Conservation (phyloP, 2,329 filamentous ascomycete species). For the Colletotrichum echinochloae region DNA sequence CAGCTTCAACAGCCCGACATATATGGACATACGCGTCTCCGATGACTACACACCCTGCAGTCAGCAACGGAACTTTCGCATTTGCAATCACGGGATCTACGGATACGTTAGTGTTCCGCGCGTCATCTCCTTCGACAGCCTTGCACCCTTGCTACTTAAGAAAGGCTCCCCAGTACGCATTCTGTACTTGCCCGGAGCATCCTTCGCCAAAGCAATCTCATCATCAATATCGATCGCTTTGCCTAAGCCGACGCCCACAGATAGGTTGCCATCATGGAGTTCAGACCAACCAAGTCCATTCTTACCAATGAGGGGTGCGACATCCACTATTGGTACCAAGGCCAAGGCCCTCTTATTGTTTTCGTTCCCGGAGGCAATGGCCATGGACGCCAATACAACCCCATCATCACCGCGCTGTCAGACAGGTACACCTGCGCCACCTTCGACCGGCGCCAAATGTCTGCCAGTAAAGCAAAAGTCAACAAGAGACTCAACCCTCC, state of each 20-base stretch:
- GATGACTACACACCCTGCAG: neutral
- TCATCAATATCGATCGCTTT: too few relatives aligned
- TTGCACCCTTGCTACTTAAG: neutral
- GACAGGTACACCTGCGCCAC: conserved; percentile 47
- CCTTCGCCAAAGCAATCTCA: neutral
- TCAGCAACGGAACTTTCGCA: neutral
- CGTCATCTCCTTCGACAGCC: too few relatives aligned
- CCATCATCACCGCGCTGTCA: conserved; percentile 46
- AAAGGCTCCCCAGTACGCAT: neutral
- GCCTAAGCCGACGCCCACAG: neutral
- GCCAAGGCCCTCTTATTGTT: conserved; percentile 47
- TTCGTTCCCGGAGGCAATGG: conserved; percentile 52
- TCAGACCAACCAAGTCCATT: conserved; percentile 42
- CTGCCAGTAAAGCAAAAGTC: conserved; percentile 44
- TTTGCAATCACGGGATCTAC: neutral
- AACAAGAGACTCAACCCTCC: conserved; percentile 45
- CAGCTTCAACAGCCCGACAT: too few relatives aligned
- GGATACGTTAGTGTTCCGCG: fast-evolving
- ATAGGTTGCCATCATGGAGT: conserved; percentile 32
- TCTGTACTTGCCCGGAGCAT: fast-evolving
- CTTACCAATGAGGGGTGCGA: conserved; percentile 49
- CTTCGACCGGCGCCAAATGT: conserved; percentile 52
- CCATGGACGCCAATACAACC: conserved; percentile 48
- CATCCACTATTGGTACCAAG: conserved; percentile 49
- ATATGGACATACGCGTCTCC: neutral